Evolutionary conservation across 2,329 filamentous ascomycete genomes (phyloP), one percentile per base, ranked within the genome.

Genomic region (Metarhizium guizhouense): DNA sequence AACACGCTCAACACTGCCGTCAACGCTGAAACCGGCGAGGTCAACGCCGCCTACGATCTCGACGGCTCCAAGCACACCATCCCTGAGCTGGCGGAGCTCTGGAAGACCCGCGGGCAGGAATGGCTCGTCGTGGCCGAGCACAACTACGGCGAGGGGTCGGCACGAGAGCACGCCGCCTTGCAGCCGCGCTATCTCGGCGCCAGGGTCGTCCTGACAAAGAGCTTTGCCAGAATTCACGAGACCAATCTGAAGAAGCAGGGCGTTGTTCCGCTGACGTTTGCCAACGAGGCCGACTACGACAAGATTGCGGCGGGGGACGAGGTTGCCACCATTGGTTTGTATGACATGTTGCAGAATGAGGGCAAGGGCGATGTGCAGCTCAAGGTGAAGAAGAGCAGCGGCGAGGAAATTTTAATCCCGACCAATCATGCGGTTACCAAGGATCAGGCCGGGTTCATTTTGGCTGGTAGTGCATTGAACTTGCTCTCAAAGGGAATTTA

Each of bases 171-270:
- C 73, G 91, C 91, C 25, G 91, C 91, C 1, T 78, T 96, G 40
- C 91, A 96, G 71, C 92, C 91, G 2, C 81, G 91, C n/a, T 95
- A 92, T 73, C 85, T 96, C 2, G 92, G 91, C 57, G 90, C 88
- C 20, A 82, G 89, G 52, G 79, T 95, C 66, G 90, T 96, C 56
- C 80, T 95, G 18, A 80, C 87, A 56, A 96, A 96, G 77, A 88
- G 83, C 42, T 95, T 96, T 68, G 91, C 91, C 0, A 85, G 91
- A 54, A 96, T 96, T 68, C 91, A 96, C 76, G 91, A 96, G 79
- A 95, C 91, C 34, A 96, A 96, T 71, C 76, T 96, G 62, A 96
- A 96, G 84, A 96, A 96, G 77, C 94, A 99, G 76, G 94, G 94
- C 60, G 88, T 99, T 38, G 90, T 99, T 48, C 94, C 94, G 2